These are phyloP conservation scores for Aspergillus sp. DNA, from an alignment of 2,329 filamentous ascomycete genomes.

Conservation along the genomic window DNA sequence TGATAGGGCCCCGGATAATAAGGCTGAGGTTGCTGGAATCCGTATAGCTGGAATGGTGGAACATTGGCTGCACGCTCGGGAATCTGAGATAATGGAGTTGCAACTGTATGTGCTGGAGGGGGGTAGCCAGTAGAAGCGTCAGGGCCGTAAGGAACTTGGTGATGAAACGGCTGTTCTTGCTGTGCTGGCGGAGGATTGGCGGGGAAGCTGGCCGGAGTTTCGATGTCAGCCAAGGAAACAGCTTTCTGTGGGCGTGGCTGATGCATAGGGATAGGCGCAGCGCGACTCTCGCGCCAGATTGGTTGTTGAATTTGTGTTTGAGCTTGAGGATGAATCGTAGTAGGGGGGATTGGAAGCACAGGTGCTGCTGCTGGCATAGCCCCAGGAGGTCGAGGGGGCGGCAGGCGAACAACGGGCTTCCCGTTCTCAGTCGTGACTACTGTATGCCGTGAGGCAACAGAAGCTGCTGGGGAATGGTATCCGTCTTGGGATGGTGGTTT, in stretches of 20 bases:
- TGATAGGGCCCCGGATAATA: slow-evolving; percentile 64
- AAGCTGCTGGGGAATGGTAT: slow-evolving; percentile 79
- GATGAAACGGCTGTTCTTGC: slow-evolving; percentile 86
- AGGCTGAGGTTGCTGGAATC: slow-evolving; percentile 60
- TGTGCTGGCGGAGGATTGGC: slow-evolving; percentile 66
- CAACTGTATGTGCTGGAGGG: slow-evolving; percentile 61
- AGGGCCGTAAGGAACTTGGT: slow-evolving; percentile 74
- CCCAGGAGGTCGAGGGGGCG: slow-evolving; percentile 55
- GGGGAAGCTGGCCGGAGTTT: slow-evolving; percentile 71
- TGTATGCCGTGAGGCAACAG: slow-evolving; percentile 71
- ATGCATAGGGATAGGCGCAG: slow-evolving; percentile 75
- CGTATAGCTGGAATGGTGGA: slow-evolving; percentile 81
- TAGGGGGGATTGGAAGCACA: slow-evolving; percentile 24
- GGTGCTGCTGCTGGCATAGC: slow-evolving; percentile 29
- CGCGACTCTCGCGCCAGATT: slow-evolving; percentile 63
- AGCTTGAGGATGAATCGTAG: slow-evolving; percentile 28
- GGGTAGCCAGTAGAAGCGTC: slow-evolving; percentile 64
- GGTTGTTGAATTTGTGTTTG: slow-evolving; percentile 60
- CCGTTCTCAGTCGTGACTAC: slow-evolving; percentile 62
- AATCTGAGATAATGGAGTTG: slow-evolving; percentile 87
- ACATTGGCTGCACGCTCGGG: slow-evolving; percentile 91
- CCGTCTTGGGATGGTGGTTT: slow-evolving; percentile 71
- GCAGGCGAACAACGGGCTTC: slow-evolving; percentile 81
- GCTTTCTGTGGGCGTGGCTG: slow-evolving; percentile 94
- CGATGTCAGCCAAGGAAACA: slow-evolving; percentile 90